Percentiles rank a stretch among this genome's conserved stretches.
Conservation (phyloP, 1,284 basidiomycete genomes). For the Puccinia polysora region DNA sequence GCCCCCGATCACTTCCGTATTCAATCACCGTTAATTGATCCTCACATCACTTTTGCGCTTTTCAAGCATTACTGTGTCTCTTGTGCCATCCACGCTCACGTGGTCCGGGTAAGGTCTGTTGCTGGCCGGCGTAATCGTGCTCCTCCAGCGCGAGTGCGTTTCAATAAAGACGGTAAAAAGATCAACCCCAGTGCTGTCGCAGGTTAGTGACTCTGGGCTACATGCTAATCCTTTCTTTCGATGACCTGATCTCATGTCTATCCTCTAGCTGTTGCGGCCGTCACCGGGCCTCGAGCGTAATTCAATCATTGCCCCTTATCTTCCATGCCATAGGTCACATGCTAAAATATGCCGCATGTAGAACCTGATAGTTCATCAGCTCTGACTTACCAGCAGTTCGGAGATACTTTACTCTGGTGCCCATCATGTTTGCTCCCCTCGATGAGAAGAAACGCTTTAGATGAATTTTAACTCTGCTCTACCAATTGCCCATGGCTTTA, state of each 20-base stretch:
- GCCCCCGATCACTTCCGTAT: background rate
- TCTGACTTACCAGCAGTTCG: too few species aligned
- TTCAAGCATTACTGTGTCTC: constrained; percentile 80
- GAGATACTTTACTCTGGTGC: too few species aligned
- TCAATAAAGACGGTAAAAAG: constrained; percentile 90
- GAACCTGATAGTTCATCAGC: too few species aligned
- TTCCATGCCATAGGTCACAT: too few species aligned
- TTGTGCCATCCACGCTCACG: constrained; percentile 97
- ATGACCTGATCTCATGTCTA: background rate
- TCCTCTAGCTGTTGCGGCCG: constrained; percentile 27
- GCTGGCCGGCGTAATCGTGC: constrained; percentile 86
- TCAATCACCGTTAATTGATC: background rate
- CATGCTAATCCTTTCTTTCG: too few species aligned
- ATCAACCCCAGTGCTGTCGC: constrained; percentile 43
- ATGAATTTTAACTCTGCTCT: too few species aligned
- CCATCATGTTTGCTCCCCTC: too few species aligned
- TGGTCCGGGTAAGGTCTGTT: constrained; percentile 89
- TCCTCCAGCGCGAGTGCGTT: constrained; percentile 89
- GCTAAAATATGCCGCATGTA: too few species aligned
- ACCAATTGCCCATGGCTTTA: too few species aligned
- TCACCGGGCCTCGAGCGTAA: constrained; percentile 32
- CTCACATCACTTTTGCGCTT: background rate
- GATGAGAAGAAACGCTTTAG: too few species aligned
- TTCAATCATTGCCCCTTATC: too few species aligned
- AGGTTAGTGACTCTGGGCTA: constrained; percentile 4